phyloP scores from a whole-genome alignment of 2,329 filamentous ascomycete genomes.

The Pestalotiopsis sp. region DNA sequence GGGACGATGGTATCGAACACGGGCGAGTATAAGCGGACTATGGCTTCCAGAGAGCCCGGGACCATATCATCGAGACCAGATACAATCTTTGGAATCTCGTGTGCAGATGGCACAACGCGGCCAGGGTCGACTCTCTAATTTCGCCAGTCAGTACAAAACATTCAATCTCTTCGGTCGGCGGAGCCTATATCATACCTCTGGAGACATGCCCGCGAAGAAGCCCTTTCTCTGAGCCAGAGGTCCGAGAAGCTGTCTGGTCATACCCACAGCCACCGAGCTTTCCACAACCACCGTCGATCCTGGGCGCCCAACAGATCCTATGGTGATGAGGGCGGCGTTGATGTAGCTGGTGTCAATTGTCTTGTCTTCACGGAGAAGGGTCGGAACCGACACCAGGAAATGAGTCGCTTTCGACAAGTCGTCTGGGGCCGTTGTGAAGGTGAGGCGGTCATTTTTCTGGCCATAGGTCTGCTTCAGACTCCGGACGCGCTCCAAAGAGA shows the following conservation, averaged over 20 bases:
- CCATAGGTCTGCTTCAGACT: slow-evolving; percentile 28
- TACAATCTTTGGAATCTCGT: slow-evolving; percentile 53
- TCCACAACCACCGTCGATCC: slow-evolving; percentile 54
- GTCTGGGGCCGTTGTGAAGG: slow-evolving; percentile 38
- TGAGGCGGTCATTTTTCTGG: slow-evolving; percentile 23
- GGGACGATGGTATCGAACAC: slow-evolving; percentile 50
- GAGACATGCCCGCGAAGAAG: slow-evolving; percentile 52
- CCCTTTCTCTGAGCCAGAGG: slow-evolving; percentile 42
- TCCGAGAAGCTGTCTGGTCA: slow-evolving; percentile 51
- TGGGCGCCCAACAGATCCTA: slow-evolving; percentile 40
- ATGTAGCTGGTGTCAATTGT: slow-evolving; percentile 50
- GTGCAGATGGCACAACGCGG: slow-evolving; percentile 38
- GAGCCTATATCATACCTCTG: slow-evolving; percentile 33
- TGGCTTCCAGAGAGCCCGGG: slow-evolving; percentile 45
- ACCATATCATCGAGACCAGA: slow-evolving; percentile 51
- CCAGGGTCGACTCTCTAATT: slow-evolving; percentile 51
- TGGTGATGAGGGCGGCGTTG: slow-evolving; percentile 41
- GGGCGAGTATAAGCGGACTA: slow-evolving; percentile 45
- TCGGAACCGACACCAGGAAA: slow-evolving; percentile 57
- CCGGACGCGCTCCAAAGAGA: slow-evolving; percentile 40
- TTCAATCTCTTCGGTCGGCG: not conserved
- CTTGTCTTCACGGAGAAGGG: slow-evolving; percentile 47
- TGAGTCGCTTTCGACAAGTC: slow-evolving; percentile 47
- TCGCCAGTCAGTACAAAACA: not conserved
- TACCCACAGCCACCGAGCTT: slow-evolving; percentile 56